Base-by-base conservation (phyloP, 1,139 yeast species). In the Sugiyamaella novakii region DNA sequence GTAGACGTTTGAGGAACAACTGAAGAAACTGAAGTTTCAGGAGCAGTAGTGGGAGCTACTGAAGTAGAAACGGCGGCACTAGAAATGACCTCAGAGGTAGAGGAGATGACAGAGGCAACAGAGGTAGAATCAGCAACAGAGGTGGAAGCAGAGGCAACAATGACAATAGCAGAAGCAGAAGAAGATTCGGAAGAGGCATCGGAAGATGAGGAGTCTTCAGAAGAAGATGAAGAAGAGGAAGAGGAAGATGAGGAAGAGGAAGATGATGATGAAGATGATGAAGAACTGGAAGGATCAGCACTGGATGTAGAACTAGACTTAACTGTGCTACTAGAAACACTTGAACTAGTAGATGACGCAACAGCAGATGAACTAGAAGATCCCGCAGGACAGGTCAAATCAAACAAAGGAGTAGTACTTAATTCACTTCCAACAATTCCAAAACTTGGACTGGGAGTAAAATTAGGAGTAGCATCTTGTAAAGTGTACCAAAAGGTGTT, bases 401-500 rank as follows among this genome's bases (percentile, higher is more conserved):
- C 53, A 38, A 49, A 58, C 43, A 51, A 47, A 47, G 59, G 59
- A 22, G 49, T 46, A 44, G 54, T 38, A 38, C 40, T 36, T 21
- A 44, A 24, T 29, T 43, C 39, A 41, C 52, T 27, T n/a, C 59
- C 60, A 28, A 56, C 50, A 43, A 57, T 39, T 7, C 59, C 58
- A 45, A 57, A 58, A 42, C 53, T 47, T 39, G 61, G 61, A 43
- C 48, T 49, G 35, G 60, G 55, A 21, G 53, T 49, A 27, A 29
- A n/a, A n/a, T n/a, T 33, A 11, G 56, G 51, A 11, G 25, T 12
- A 21, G 54, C 58, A 34, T 58, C 61, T 45, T 47, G 50, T 28
- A 58, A 48, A 43, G 58, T 58, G 55, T 58, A 58, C 62, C 62
- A 58, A 48, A 47, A 58, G 29, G 48, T 43, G 50, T 56, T 56